Conservation (phyloP, 2,329 filamentous ascomycete genomes). For the Colletotrichum sojae region DNA sequence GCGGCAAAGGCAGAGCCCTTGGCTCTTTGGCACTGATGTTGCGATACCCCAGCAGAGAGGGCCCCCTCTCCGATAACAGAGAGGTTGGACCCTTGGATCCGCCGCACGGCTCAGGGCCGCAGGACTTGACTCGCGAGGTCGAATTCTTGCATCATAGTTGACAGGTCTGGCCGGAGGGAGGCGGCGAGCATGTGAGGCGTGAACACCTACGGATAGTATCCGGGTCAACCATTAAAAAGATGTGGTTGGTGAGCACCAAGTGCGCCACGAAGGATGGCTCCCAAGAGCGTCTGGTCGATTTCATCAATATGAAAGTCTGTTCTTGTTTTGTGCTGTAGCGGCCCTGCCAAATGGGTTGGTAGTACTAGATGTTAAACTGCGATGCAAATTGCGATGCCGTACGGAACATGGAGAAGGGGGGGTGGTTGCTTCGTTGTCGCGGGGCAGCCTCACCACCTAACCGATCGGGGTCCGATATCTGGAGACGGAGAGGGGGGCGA, state of each 20-base stretch:
- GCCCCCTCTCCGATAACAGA: constrained; percentile 26
- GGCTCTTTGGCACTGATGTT: constrained; percentile 21
- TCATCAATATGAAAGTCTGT: not conserved
- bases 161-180: not conserved
- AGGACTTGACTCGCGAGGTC: constrained; percentile 39
- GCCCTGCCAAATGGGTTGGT: no score
- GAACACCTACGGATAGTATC: constrained; percentile 1
- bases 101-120: constrained; percentile 33
- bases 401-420: not conserved
- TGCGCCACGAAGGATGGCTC: constrained; percentile 21
- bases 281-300: constrained; percentile 5
- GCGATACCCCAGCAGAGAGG: constrained; percentile 24
- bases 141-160: constrained; percentile 36
- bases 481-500: constrained; percentile 26
- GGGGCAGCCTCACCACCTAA: constrained; percentile 35
- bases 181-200: constrained; percentile 2
- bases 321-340: no score
- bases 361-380: not conserved
- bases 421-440: constrained; percentile 19
- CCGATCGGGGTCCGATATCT: constrained; percentile 32
- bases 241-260: constrained; percentile 10
- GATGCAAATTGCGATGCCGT: not conserved
- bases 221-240: constrained; percentile 18
- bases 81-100: constrained; percentile 37
- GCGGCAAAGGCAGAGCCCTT: constrained; percentile 40